Evolutionary conservation across 2,329 filamentous ascomycete genomes (phyloP).

Genomic region (Capronia coronata): DNA sequence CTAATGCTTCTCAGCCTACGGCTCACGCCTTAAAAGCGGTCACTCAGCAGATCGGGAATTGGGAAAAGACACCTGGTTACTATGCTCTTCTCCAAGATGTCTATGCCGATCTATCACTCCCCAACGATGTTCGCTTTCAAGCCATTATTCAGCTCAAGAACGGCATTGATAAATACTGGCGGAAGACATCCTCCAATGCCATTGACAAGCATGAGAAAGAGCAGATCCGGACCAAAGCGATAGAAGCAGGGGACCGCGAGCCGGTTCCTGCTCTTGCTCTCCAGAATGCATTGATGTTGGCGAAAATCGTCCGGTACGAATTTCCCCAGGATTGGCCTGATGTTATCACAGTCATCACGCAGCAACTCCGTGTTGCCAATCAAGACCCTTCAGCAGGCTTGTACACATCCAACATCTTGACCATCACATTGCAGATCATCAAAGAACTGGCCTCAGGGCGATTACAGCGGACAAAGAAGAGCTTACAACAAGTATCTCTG

Average conservation of each 20-base stretch:
- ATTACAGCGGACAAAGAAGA: conserved; percentile 65
- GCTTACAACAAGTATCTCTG: conserved; percentile 69
- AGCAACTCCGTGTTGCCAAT: conserved; percentile 30
- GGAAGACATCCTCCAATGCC: conserved; percentile 66
- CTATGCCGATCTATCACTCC: conserved; percentile 72
- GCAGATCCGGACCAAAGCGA: conserved; percentile 65
- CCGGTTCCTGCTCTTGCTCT: conserved; percentile 67
- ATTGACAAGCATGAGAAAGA: conserved; percentile 65
- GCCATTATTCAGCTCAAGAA: conserved; percentile 94
- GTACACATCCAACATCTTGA: conserved; percentile 25
- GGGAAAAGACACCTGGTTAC: conserved; percentile 62
- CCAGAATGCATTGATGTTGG: conserved; percentile 80
- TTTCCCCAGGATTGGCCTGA: conserved; percentile 75
- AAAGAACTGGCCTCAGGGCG: conserved; percentile 84
- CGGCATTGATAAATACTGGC: conserved; percentile 92
- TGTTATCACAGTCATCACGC: conserved; percentile 36
- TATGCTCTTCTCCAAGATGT: conserved; percentile 67
- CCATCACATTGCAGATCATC: conserved; percentile 65
- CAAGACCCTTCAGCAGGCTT: conserved; percentile 10
- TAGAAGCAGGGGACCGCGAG: conserved; percentile 72
- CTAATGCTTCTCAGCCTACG: conserved; percentile 51
- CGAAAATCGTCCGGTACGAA: conserved; percentile 84
- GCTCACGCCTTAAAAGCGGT: conserved; percentile 51
- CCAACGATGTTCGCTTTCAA: conserved; percentile 73
- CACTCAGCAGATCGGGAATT: conserved; percentile 61